phyloP scores from a whole-genome alignment of 495 filamentous ascomycete genomes.

The Aspergillus indologenus region DNA sequence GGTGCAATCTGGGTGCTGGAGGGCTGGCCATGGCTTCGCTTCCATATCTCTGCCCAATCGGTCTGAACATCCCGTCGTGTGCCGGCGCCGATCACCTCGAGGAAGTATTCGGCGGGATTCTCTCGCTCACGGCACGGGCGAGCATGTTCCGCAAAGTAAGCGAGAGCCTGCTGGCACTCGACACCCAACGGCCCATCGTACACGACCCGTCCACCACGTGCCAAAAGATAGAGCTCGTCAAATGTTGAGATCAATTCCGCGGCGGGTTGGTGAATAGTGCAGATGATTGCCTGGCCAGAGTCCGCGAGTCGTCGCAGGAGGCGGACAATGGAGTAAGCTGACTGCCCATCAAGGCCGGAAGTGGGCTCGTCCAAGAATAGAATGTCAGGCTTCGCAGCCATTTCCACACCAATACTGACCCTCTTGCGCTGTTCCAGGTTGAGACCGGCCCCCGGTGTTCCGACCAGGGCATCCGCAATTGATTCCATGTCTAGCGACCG shows the following conservation, averaged over 20 bases:
- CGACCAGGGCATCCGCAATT: slow-evolving; percentile 33
- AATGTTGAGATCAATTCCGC: slow-evolving; percentile 50
- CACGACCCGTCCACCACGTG: slow-evolving; percentile 48
- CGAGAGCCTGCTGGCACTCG: slow-evolving; percentile 38
- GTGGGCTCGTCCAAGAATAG: slow-evolving; percentile 65
- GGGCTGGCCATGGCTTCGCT: slow-evolving; percentile 17
- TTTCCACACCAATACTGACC: slow-evolving; percentile 72
- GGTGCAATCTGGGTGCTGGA: background rate
- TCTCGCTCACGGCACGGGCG: slow-evolving; percentile 33
- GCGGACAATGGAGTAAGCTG: slow-evolving; percentile 61
- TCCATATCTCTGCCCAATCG: slow-evolving; percentile 55
- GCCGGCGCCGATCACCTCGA: slow-evolving; percentile 56
- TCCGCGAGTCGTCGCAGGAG: slow-evolving; percentile 64
- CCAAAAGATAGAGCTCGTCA: slow-evolving; percentile 53
- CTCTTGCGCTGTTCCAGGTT: slow-evolving; percentile 44
- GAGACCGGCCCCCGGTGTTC: slow-evolving; percentile 28
- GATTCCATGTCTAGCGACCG: slow-evolving; percentile 28
- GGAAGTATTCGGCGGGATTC: slow-evolving; percentile 66
- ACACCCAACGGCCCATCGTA: slow-evolving; percentile 56
- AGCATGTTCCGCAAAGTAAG: slow-evolving; percentile 49
- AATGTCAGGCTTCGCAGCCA: slow-evolving; percentile 66
- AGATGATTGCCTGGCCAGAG: slow-evolving; percentile 55
- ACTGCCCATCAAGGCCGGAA: slow-evolving; percentile 66
- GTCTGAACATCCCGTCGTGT: slow-evolving; percentile 28
- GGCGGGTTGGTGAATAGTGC: slow-evolving; percentile 61